Percentiles rank a stretch among this genome's conserved stretches.
phyloP scores from a whole-genome alignment of 1,139 yeast species.

The Candida sp. region DNA sequence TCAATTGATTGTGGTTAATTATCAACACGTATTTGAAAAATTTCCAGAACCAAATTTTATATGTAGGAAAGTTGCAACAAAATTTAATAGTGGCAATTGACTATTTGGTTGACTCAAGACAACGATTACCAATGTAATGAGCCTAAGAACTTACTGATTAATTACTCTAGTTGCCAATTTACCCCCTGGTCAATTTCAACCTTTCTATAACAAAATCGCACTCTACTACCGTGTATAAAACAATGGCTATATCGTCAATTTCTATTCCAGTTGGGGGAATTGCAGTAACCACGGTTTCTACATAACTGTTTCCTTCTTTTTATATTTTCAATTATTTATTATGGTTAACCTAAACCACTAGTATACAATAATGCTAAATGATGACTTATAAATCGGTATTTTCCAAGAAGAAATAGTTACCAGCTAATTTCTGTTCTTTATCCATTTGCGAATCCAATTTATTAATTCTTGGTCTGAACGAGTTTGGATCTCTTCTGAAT shows the following conservation, averaged over 20 bases:
- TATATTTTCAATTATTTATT: not conserved
- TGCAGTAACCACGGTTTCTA: not conserved
- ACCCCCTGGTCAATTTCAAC: too few relatives aligned
- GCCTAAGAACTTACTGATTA: too few relatives aligned
- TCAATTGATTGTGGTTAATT: not conserved
- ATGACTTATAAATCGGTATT: constrained; percentile 30
- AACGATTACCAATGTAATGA: too few relatives aligned
- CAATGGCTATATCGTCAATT: too few relatives aligned
- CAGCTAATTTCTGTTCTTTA: constrained; percentile 87
- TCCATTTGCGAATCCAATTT: constrained; percentile 98
- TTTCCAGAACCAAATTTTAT: not conserved
- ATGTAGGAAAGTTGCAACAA: too few relatives aligned
- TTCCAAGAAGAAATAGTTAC: constrained; percentile 96
- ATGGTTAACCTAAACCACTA: not conserved
- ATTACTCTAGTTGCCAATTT: too few relatives aligned
- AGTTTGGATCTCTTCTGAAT: constrained; percentile 97
- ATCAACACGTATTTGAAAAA: constrained; percentile 1
- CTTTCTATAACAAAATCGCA: too few relatives aligned
- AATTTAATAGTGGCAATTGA: too few relatives aligned
- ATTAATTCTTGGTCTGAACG: constrained; percentile 98
- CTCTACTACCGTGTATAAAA: too few relatives aligned
- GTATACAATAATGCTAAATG: not conserved
- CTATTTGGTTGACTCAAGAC: too few relatives aligned
- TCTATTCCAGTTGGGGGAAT: too few relatives aligned
- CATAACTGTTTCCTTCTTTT: not conserved